Conservation (phyloP, 352 stramenopile species). For the Thraustochytrium aureum region DNA sequence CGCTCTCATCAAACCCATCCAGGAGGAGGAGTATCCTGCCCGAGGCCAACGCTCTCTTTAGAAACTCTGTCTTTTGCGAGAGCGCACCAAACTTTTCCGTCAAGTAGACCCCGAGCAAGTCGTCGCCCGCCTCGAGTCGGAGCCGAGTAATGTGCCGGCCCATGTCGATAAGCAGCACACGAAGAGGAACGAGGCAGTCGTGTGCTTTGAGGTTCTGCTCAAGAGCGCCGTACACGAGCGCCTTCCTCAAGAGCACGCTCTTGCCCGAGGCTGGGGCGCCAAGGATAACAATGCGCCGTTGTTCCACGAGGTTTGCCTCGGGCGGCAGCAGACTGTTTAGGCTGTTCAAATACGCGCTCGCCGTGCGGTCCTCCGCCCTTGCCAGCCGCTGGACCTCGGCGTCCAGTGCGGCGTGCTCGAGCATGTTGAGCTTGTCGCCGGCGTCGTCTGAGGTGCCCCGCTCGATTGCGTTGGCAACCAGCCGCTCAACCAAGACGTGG, state of each 20-base stretch:
- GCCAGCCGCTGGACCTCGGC: neutral
- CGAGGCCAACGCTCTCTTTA: neutral
- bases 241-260: slow-evolving; percentile 18
- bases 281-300: slow-evolving; percentile 11
- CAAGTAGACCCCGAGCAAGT: slow-evolving; percentile 34
- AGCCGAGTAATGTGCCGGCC: neutral
- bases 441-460: neutral
- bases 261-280: slow-evolving; percentile 16
- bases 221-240: slow-evolving; percentile 15
- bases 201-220: neutral
- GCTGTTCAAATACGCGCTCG: neutral
- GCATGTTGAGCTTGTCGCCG: neutral
- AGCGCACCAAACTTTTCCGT: neutral
- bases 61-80: slow-evolving; percentile 5
- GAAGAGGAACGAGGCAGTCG: slow-evolving; percentile 12
- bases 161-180: slow-evolving; percentile 31
- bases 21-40: slow-evolving; percentile 19
- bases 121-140: neutral
- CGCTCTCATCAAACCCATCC: slow-evolving; percentile 44
- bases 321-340: neutral
- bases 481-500: neutral
- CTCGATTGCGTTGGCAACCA: neutral
- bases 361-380: neutral
- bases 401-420: neutral
- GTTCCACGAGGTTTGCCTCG: neutral